These are phyloP conservation scores for Rhodocollybia butyracea DNA, from an alignment of 768 basidiomycete species.

Conservation along the genomic window DNA sequence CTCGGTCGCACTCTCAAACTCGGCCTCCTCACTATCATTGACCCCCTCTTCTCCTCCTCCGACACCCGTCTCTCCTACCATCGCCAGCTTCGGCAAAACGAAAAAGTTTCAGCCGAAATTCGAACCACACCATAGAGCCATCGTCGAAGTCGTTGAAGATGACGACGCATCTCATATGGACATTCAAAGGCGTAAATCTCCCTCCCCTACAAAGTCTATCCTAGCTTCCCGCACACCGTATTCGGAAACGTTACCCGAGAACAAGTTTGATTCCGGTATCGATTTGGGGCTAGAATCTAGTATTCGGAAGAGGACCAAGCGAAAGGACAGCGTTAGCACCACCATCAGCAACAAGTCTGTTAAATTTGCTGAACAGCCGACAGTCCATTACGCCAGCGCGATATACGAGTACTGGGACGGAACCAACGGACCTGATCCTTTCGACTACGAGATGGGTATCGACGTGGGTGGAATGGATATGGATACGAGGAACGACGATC, in stretches of 20 bases:
- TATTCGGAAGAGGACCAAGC: neutral
- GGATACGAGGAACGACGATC: constrained; percentile 2
- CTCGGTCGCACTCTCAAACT: neutral
- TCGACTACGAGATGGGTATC: constrained; percentile 23
- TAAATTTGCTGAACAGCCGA: constrained; percentile 68
- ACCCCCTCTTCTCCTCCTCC: constrained; percentile 12
- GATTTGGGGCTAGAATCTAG: neutral
- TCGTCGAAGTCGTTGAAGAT: constrained; percentile 7
- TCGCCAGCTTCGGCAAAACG: constrained; percentile 22
- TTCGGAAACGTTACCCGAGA: constrained; percentile 38
- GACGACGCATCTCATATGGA: constrained; percentile 2
- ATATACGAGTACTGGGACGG: constrained; percentile 12
- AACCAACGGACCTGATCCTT: neutral
- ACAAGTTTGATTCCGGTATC: constrained; percentile 1
- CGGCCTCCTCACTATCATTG: constrained; percentile 4
- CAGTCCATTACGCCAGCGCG: constrained; percentile 43
- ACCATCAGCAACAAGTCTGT: constrained; percentile 49
- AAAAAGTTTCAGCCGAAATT: constrained; percentile 9
- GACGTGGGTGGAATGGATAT: constrained; percentile 14
- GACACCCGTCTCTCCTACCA: constrained; percentile 20
- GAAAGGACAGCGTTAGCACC: constrained; percentile 9
- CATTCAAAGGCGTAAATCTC: constrained; percentile 3
- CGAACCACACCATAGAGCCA: constrained; percentile 6
- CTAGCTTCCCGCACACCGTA: constrained; percentile 43
- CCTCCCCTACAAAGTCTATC: constrained; percentile 52